Evolutionary conservation across 1,284 basidiomycete species (phyloP).

Genomic region (Lentinula novae-zelandiae): DNA sequence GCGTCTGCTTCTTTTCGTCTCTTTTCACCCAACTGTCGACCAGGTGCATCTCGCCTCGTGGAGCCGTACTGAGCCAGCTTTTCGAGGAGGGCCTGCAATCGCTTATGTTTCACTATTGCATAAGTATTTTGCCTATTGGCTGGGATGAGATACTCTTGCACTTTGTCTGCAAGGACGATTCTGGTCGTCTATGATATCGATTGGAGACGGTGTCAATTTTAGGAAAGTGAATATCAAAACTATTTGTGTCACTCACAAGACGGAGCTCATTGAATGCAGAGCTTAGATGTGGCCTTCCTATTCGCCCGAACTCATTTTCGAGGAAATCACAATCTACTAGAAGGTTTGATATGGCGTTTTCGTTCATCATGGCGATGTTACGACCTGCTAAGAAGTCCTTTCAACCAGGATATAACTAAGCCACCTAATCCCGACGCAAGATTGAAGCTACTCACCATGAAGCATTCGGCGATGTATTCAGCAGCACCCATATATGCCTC

Average conservation of each 20-base stretch:
- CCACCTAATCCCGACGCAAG: not conserved
- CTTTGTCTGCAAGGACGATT: slow-evolving; percentile 70
- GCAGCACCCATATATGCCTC: slow-evolving; percentile 86
- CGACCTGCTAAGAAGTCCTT: slow-evolving; percentile 79
- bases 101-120: slow-evolving; percentile 66
- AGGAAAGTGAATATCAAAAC: slow-evolving; percentile 1
- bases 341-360: slow-evolving; percentile 82
- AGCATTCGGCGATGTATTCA: slow-evolving; percentile 78
- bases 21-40: slow-evolving; percentile 63
- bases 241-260: slow-evolving; percentile 48
- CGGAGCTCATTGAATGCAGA: slow-evolving; percentile 82
- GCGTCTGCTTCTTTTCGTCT: slow-evolving; percentile 79
- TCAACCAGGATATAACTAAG: not conserved
- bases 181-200: slow-evolving; percentile 60
- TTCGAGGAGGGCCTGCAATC: slow-evolving; percentile 73
- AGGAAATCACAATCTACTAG: slow-evolving; percentile 83
- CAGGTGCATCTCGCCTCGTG: slow-evolving; percentile 53
- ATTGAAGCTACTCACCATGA: slow-evolving; percentile 61
- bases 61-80: slow-evolving; percentile 74
- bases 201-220: slow-evolving; percentile 16
- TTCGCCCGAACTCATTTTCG: slow-evolving; percentile 75
- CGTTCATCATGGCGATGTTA: slow-evolving; percentile 81
- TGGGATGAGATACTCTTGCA: slow-evolving; percentile 79
- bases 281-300: slow-evolving; percentile 67
- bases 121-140: slow-evolving; percentile 73